A percentile compares a stretch with the other conserved stretches of the same genome.
Evolutionary conservation across 1,284 basidiomycete species (phyloP).

Genomic region (Malassezia yamatoensis): DNA sequence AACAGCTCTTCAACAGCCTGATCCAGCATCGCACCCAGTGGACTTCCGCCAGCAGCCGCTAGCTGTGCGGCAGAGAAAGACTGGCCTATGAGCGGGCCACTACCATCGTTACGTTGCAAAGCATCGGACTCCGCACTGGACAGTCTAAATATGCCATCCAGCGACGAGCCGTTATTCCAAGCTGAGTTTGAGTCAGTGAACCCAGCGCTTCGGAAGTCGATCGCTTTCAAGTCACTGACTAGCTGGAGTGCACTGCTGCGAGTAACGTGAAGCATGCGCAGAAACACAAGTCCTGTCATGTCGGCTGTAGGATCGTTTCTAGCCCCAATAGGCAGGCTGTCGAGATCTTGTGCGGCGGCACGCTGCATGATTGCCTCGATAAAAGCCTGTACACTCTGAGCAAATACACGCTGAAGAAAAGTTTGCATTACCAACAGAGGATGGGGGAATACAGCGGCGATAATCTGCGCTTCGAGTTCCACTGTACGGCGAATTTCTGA

Average conservation of each 20-base stretch:
- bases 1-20: constrained; percentile 92
- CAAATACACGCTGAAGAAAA: constrained; percentile 92
- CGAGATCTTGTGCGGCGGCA: constrained; percentile 11
- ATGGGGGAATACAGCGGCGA: constrained; percentile 95
- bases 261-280: constrained; percentile 79
- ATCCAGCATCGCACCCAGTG: constrained; percentile 65
- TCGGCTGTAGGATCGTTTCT: constrained; percentile 8
- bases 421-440: constrained; percentile 97
- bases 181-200: constrained; percentile 20
- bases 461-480: constrained; percentile 90
- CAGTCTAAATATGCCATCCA: constrained; percentile 14
- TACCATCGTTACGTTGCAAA: not conserved
- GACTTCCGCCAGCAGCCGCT: constrained; percentile 24
- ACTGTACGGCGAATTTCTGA: constrained; percentile 80
- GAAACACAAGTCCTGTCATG: constrained; percentile 59
- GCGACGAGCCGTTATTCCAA: not conserved
- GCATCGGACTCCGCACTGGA: constrained; percentile 4
- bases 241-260: constrained; percentile 68
- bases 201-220: constrained; percentile 59
- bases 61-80: constrained; percentile 23
- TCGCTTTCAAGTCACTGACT: constrained; percentile 82
- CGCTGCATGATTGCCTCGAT: constrained; percentile 46
- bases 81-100: constrained; percentile 17
- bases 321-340: not conserved
- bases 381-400: constrained; percentile 60